Conservation (phyloP, 495 filamentous ascomycete species). For the Tuber calosporum region DNA sequence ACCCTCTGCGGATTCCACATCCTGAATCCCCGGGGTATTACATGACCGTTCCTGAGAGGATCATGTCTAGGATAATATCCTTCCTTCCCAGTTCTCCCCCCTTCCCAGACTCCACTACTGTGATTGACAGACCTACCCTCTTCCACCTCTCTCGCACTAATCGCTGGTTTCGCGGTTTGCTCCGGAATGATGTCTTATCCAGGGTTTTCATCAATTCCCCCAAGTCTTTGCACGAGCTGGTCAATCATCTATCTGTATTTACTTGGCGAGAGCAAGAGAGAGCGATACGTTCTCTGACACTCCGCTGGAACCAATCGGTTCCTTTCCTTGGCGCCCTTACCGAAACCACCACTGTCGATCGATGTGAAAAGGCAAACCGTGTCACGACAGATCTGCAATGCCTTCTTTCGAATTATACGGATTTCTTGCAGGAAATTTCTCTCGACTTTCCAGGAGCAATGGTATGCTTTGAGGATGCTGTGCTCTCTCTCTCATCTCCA, state of each 20-base stretch:
- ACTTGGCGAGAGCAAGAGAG: slow-evolving; percentile 19
- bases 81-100: slow-evolving; percentile 8
- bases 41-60: background rate
- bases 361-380: background rate
- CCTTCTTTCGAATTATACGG: slow-evolving; percentile 14
- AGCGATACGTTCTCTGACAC: slow-evolving; percentile 14
- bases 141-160: slow-evolving; percentile 18
- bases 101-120: slow-evolving; percentile 6
- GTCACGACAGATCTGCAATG: slow-evolving; percentile 10
- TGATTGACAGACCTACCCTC: slow-evolving; percentile 4
- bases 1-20: background rate
- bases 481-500: slow-evolving; percentile 10
- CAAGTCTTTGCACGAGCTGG: slow-evolving; percentile 9
- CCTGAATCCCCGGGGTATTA: background rate
- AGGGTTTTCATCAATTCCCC: slow-evolving; percentile 16
- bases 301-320: slow-evolving; percentile 12
- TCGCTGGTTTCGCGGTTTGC: slow-evolving; percentile 13
- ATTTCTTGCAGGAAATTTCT: slow-evolving; percentile 11
- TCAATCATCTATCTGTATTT: slow-evolving; percentile 12
- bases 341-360: background rate
- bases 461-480: slow-evolving; percentile 16
- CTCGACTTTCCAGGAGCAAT: slow-evolving; percentile 24
- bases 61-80: slow-evolving; percentile 16
- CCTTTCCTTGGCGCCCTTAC: background rate
- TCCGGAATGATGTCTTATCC: slow-evolving; percentile 22